Evolutionary conservation across 495 filamentous ascomycete genomes (phyloP).

Genomic region (Podospora pseudopauciseta): DNA sequence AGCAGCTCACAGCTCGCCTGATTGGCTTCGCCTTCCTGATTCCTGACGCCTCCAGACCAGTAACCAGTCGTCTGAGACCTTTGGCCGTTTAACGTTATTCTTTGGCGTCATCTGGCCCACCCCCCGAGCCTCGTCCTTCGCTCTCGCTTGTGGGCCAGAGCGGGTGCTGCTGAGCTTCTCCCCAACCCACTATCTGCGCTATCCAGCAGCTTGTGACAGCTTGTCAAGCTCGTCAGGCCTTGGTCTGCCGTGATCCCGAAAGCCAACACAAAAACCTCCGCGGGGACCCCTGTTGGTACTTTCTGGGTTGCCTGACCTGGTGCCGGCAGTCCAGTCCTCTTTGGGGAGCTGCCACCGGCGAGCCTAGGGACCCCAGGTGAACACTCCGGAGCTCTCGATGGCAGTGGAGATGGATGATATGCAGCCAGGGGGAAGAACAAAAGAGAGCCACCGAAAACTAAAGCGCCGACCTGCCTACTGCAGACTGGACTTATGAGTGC

Average conservation of each 20-base stretch:
- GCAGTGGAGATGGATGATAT: conserved; percentile 3
- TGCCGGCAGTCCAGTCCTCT: conserved; percentile 13
- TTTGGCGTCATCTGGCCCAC: neutral
- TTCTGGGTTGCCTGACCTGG: neutral
- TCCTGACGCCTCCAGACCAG: neutral
- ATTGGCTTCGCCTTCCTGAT: neutral
- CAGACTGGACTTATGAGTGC: neutral
- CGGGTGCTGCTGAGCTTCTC: neutral
- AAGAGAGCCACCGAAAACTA: neutral
- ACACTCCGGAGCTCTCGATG: conserved; percentile 5
- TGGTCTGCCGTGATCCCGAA: conserved; percentile 20
- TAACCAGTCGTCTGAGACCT: neutral
- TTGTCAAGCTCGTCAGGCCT: conserved; percentile 12
- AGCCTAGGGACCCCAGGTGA: conserved; percentile 10
- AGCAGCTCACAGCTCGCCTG: neutral
- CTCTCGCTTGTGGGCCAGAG: neutral
- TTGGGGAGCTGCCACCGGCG: conserved; percentile 8
- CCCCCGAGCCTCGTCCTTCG: neutral
- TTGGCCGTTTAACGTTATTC: neutral
- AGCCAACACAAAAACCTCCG: neutral
- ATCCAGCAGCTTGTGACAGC: neutral
- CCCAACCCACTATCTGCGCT: neutral
- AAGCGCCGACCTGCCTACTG: conserved; percentile 7
- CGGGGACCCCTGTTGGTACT: conserved; percentile 4
- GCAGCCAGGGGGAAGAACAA: neutral